phyloP scores from a whole-genome alignment of 148 eudicot genomes.

The Talinum fruticosum region DNA sequence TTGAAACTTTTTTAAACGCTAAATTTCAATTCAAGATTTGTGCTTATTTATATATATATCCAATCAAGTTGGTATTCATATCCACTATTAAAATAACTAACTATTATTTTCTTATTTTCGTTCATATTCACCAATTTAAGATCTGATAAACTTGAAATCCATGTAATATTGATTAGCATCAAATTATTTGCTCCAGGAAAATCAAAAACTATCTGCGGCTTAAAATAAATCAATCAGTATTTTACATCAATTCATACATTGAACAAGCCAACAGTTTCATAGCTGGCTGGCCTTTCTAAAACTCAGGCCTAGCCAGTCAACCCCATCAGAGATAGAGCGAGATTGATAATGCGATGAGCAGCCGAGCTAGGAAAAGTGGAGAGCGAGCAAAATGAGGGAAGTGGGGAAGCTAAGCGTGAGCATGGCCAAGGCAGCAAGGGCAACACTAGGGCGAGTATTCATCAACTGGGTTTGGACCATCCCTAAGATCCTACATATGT shows the following conservation, averaged over 20 bases:
- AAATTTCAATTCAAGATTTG: no score
- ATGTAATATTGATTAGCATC: no score
- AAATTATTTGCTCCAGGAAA: no score
- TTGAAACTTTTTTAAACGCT: no score
- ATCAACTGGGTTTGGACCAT: conserved; percentile 37
- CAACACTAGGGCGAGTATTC: conserved; percentile 43
- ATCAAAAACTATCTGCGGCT: no score
- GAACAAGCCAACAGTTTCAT: not conserved
- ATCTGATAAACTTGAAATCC: no score
- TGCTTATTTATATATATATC: no score
- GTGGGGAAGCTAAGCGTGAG: conserved; percentile 36
- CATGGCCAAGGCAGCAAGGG: conserved; percentile 33
- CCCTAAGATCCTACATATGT: conserved; percentile 35
- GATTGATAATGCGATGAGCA: not conserved
- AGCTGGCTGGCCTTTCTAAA: conserved; percentile 12
- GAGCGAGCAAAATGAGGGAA: conserved; percentile 29
- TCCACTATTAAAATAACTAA: no score
- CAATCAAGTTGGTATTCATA: no score
- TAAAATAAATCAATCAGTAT: no score
- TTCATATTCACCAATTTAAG: no score
- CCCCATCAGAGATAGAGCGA: not conserved
- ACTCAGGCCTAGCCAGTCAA: conserved; percentile 11
- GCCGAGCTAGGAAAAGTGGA: conserved; percentile 10
- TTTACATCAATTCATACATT: not conserved
- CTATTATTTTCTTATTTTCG: no score